phyloP scores from a whole-genome alignment of 345 rosid genomes.

The Salix exigua region DNA sequence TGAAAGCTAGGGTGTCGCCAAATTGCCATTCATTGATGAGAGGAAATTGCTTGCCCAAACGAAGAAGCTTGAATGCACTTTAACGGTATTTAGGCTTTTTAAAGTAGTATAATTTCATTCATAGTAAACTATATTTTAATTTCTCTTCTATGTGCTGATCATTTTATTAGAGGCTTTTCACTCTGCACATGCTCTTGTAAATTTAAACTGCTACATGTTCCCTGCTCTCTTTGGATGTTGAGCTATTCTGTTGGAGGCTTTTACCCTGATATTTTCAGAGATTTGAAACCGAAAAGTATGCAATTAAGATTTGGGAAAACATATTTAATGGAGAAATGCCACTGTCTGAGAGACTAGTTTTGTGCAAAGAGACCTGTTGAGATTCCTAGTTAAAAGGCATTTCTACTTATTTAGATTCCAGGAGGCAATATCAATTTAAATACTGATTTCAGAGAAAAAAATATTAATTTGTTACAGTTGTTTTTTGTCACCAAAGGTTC shows the following conservation, averaged over 20 bases:
- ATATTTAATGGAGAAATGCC: neutral
- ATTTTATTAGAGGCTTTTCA: neutral
- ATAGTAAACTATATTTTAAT: neutral
- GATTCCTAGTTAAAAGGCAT: neutral
- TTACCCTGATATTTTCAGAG: neutral
- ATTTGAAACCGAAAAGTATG: neutral
- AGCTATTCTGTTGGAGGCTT: neutral
- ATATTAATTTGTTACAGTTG: neutral
- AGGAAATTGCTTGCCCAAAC: constrained; percentile 70
- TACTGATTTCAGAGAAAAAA: neutral
- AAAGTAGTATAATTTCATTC: neutral
- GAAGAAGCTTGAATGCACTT: constrained; percentile 67
- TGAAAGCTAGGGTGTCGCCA: constrained; percentile 74
- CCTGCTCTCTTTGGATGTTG: neutral
- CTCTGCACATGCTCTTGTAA: neutral
- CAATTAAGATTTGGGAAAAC: neutral
- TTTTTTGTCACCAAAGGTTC: neutral
- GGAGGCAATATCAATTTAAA: neutral
- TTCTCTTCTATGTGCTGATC: neutral
- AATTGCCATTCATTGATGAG: constrained; percentile 93
- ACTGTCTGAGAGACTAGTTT: neutral
- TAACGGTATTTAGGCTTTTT: constrained; percentile 58
- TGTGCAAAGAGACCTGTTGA: neutral
- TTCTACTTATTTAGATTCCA: neutral
- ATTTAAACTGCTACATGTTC: neutral